A percentile compares a stretch with the other conserved stretches of the same genome.
phyloP scores from a whole-genome alignment of 192 early-diverging fungal species.

The Linnemannia zychae region DNA sequence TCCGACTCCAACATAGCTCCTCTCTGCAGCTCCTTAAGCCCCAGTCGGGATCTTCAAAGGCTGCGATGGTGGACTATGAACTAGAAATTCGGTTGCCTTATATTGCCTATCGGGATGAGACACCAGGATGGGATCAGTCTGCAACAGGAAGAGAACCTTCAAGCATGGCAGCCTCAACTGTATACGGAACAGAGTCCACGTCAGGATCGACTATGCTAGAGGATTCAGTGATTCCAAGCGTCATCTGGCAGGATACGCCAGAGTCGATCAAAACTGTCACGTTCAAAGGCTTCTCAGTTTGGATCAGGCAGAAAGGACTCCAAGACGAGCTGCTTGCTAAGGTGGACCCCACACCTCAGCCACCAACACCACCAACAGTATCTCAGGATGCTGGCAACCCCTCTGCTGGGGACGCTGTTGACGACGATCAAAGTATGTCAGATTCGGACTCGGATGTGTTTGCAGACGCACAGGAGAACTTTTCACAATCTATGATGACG shows the following conservation, averaged over 20 bases:
- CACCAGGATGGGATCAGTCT: slow-evolving; percentile 63
- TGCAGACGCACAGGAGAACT: slow-evolving; percentile 43
- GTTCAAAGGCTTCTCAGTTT: slow-evolving; percentile 64
- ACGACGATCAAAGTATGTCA: slow-evolving; percentile 21
- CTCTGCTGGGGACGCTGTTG: background rate
- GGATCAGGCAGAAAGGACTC: slow-evolving; percentile 54
- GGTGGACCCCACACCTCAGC: background rate
- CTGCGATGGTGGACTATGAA: slow-evolving; percentile 59
- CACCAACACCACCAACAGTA: background rate
- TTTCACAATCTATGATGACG: slow-evolving; percentile 39
- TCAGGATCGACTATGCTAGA: slow-evolving; percentile 36
- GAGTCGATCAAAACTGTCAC: slow-evolving; percentile 68
- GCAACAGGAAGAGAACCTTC: slow-evolving; percentile 1
- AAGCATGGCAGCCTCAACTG: slow-evolving; percentile 28
- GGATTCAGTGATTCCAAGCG: slow-evolving; percentile 35
- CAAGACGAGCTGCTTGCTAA: slow-evolving; percentile 2
- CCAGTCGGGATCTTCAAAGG: background rate
- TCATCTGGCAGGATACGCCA: slow-evolving; percentile 50
- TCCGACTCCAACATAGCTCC: slow-evolving; percentile 66
- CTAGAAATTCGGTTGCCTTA: slow-evolving; percentile 63
- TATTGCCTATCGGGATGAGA: slow-evolving; percentile 71
- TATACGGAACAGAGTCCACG: slow-evolving; percentile 19
- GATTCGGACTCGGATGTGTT: slow-evolving; percentile 52
- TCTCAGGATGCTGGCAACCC: background rate
- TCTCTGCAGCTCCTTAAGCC: slow-evolving; percentile 33